Conservation (phyloP, 176 grass and related monocot species). For the Zoysia japonica region DNA sequence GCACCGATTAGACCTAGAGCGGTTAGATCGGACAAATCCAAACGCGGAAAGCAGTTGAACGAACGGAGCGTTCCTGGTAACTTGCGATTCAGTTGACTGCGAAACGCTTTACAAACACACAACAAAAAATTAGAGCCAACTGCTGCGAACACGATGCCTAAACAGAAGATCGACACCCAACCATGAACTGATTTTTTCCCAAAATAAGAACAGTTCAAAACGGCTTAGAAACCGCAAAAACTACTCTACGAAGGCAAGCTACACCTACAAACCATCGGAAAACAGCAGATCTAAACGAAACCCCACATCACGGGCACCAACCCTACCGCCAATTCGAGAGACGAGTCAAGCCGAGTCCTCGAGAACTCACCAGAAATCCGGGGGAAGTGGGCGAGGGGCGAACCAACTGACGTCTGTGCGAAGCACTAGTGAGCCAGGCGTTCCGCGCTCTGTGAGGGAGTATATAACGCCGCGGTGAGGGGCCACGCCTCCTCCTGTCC, state of each 20-base stretch:
- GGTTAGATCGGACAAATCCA: constrained; percentile 23
- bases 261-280: background rate
- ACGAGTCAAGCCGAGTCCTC: constrained; percentile 32
- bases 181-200: background rate
- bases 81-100: background rate
- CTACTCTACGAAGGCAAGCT: background rate
- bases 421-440: background rate
- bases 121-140: background rate
- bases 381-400: background rate
- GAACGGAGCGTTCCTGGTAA: background rate
- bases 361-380: constrained; percentile 46
- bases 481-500: background rate
- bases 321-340: background rate
- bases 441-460: background rate
- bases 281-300: constrained; percentile 12
- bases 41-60: background rate
- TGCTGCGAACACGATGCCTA: background rate
- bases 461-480: constrained; percentile 33
- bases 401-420: constrained; percentile 4
- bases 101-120: background rate
- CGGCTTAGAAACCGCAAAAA: background rate
- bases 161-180: background rate
- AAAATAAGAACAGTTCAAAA: background rate
- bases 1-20: background rate
- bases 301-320: background rate